phyloP scores from a whole-genome alignment of 768 basidiomycete genomes.

The Suillus subluteus region DNA sequence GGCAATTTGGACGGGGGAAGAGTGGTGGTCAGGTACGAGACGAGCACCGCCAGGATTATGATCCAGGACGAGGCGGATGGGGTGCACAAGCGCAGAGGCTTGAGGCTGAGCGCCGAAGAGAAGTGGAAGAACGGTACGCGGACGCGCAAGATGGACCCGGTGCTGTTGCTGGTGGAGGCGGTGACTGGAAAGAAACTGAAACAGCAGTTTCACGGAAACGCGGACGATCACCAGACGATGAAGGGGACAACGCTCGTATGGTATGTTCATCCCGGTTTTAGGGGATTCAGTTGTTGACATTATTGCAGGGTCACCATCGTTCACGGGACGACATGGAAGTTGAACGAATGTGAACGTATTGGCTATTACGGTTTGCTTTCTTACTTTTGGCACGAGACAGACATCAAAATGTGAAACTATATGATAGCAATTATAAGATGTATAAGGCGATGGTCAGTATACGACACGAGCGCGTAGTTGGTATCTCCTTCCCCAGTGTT shows the following conservation, averaged over 20 bases:
- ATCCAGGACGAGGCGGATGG: conserved; percentile 95
- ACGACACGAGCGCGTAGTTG: conserved; percentile 52
- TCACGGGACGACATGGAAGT: conserved; percentile 67
- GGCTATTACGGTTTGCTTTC: conserved; percentile 30
- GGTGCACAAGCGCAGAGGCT: conserved; percentile 81
- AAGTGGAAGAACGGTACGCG: conserved; percentile 85
- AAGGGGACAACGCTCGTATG: conserved; percentile 59
- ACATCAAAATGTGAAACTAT: conserved; percentile 18
- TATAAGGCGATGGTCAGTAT: conserved; percentile 39
- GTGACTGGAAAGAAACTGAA: conserved; percentile 79
- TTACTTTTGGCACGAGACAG: conserved; percentile 10
- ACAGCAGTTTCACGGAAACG: conserved; percentile 60
- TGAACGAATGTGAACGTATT: conserved; percentile 63
- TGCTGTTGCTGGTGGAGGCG: conserved; percentile 82
- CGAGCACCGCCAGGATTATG: conserved; percentile 96
- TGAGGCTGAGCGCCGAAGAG: conserved; percentile 75
- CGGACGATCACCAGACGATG: conserved; percentile 78
- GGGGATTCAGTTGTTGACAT: conserved; percentile 13
- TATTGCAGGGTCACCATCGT: conserved; percentile 57
- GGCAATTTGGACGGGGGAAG: conserved; percentile 97
- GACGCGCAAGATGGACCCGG: conserved; percentile 81
- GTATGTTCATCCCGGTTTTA: conserved; percentile 42
- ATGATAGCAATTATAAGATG: conserved; percentile 16
- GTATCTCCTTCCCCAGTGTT: conserved; percentile 41
- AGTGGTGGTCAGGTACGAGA: conserved; percentile 97